Evolutionary conservation across 495 filamentous ascomycete species (phyloP).

Genomic region (Aspergillus baeticus): DNA sequence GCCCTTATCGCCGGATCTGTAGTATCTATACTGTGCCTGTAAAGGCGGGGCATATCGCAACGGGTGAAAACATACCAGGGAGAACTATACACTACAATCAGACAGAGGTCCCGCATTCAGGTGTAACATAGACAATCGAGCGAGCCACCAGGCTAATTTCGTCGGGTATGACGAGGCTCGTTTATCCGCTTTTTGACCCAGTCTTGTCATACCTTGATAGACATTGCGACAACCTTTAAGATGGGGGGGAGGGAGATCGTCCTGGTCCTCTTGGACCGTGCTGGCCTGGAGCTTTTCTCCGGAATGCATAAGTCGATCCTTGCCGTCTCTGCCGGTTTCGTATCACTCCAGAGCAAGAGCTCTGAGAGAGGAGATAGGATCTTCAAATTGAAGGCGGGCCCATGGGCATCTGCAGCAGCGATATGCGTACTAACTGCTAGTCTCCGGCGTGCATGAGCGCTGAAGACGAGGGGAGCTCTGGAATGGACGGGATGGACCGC

Average conservation of each 20-base stretch:
- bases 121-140: constrained; percentile 1
- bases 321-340: neutral
- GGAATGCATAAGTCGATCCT: constrained; percentile 5
- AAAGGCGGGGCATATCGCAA: neutral
- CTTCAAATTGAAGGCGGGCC: neutral
- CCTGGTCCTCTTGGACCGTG: neutral
- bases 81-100: neutral
- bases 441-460: constrained; percentile 2
- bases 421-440: constrained; percentile 7
- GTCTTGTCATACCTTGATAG: constrained; percentile 3
- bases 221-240: neutral
- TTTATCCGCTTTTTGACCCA: constrained; percentile 1
- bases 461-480: neutral
- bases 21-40: neutral
- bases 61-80: too few relatives aligned
- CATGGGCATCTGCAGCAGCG: neutral
- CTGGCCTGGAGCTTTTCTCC: constrained; percentile 3
- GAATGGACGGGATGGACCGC: constrained; percentile 1
- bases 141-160: neutral
- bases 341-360: neutral
- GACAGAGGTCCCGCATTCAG: neutral
- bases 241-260: neutral
- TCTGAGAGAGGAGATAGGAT: constrained; percentile 5
- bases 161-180: constrained; percentile 1
- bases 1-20: neutral